These are phyloP conservation scores for Ustilago cynodontis DNA, from an alignment of 1,284 basidiomycete genomes.

Conservation along the genomic window DNA sequence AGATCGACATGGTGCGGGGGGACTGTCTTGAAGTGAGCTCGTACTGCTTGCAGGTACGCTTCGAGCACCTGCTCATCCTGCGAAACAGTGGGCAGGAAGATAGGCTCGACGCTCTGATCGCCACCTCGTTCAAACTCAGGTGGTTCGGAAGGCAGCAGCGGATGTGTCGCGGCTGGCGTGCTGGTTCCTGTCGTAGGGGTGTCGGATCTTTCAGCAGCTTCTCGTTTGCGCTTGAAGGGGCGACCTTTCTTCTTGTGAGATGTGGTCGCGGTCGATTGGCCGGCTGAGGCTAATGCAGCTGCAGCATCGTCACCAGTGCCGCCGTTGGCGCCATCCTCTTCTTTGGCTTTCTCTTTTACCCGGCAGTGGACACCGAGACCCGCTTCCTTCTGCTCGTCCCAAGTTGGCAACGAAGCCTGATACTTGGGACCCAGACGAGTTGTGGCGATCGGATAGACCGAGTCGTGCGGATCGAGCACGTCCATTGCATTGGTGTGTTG, in stretches of 20 bases:
- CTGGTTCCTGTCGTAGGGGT: slow-evolving; percentile 43
- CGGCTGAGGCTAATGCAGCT: slow-evolving; percentile 7
- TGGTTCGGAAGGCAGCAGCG: slow-evolving; percentile 61
- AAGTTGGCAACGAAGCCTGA: slow-evolving; percentile 75
- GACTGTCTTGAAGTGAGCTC: slow-evolving; percentile 39
- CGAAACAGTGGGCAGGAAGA: slow-evolving; percentile 71
- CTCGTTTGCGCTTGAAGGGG: slow-evolving; percentile 42
- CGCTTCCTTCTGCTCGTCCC: slow-evolving; percentile 61
- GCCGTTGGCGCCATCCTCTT: slow-evolving; percentile 31
- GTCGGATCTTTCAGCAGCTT: slow-evolving; percentile 41
- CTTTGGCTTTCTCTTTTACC: slow-evolving; percentile 33
- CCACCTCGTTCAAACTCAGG: slow-evolving; percentile 76
- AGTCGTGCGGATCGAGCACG: slow-evolving; percentile 84
- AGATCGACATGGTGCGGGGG: slow-evolving; percentile 78
- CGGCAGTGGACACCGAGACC: slow-evolving; percentile 43
- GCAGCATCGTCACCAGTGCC: slow-evolving; percentile 33
- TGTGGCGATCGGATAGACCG: slow-evolving; percentile 90
- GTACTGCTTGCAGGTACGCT: slow-evolving; percentile 77
- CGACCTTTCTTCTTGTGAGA: slow-evolving; percentile 45
- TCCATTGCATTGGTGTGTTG: slow-evolving; percentile 82
- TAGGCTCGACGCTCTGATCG: slow-evolving; percentile 79
- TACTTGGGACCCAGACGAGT: slow-evolving; percentile 88
- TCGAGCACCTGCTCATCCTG: slow-evolving; percentile 74
- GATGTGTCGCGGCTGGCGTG: slow-evolving; percentile 25
- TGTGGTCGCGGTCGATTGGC: slow-evolving; percentile 1